Conservation (phyloP, 2,329 filamentous ascomycete genomes). For the Colletotrichum coccodes region DNA sequence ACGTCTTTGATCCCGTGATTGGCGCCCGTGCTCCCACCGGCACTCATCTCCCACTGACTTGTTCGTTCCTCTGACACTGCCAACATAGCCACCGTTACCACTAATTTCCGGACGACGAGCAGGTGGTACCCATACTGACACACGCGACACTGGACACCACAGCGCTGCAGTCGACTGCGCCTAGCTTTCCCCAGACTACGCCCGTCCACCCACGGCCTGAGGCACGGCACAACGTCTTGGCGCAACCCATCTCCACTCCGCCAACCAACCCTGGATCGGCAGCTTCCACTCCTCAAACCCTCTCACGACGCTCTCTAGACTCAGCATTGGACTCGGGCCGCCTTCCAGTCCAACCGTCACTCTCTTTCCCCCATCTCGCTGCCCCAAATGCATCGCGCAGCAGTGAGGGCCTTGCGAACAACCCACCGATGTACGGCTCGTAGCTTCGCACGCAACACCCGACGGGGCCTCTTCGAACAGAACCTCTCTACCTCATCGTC, state of each 20-base stretch:
- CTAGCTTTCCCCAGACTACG: background rate
- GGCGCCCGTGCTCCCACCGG: background rate
- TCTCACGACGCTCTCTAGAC: conserved; percentile 24
- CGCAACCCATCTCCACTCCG: conserved; percentile 1
- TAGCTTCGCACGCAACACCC: conserved; percentile 63
- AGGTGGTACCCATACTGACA: background rate
- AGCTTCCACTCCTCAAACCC: conserved; percentile 15
- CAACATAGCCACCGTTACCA: conserved; percentile 15
- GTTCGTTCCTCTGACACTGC: background rate
- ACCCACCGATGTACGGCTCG: conserved; percentile 73
- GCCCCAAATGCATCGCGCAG: conserved; percentile 77
- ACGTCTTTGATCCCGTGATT: conserved; percentile 3
- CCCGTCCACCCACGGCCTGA: conserved; percentile 9
- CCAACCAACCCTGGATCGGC: conserved; percentile 15
- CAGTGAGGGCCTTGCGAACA: conserved; percentile 74
- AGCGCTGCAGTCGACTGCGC: background rate
- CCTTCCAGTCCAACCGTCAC: conserved; percentile 30
- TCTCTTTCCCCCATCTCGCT: conserved; percentile 11
- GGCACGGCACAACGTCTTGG: conserved; percentile 27
- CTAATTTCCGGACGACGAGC: background rate
- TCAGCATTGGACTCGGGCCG: conserved; percentile 29
- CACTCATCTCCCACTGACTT: background rate
- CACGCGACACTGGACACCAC: background rate
- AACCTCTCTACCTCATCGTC: conserved; percentile 29
- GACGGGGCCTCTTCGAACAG: conserved; percentile 51